Conservation (phyloP, 257 asterid species). For the Salvia splendens region DNA sequence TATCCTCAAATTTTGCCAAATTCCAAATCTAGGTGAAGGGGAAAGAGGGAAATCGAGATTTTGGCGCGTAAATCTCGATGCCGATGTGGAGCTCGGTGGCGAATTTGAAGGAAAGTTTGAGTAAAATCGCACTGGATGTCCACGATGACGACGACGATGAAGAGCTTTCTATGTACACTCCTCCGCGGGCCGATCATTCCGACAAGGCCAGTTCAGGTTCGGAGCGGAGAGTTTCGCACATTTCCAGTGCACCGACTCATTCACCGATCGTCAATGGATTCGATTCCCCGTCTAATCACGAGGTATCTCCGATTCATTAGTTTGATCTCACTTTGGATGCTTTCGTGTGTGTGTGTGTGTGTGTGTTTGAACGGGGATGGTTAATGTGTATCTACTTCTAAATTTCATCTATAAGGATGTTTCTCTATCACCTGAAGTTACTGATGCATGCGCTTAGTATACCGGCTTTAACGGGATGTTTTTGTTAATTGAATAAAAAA, state of each 20-base stretch:
- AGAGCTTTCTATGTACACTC: constrained; percentile 53
- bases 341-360: neutral
- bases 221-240: constrained; percentile 62
- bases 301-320: constrained; percentile 44
- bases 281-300: constrained; percentile 56
- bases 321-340: constrained; percentile 30
- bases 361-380: neutral
- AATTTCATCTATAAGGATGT: neutral
- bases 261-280: constrained; percentile 72
- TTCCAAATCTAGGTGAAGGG: constrained; percentile 17
- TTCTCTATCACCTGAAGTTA: too few relatives aligned
- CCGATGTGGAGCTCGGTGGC: constrained; percentile 98
- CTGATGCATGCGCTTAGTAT: too few relatives aligned
- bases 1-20: constrained; percentile 3
- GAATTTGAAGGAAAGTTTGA: constrained; percentile 79
- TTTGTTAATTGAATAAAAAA: too few relatives aligned
- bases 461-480: too few relatives aligned
- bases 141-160: constrained; percentile 67
- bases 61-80: constrained; percentile 39
- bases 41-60: constrained; percentile 6
- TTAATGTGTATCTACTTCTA: neutral
- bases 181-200: constrained; percentile 52
- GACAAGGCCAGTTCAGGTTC: constrained; percentile 45
- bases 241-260: constrained; percentile 50
- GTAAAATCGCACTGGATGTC: constrained; percentile 82